Base-by-base conservation (phyloP, 352 stramenopile species). In the Pythium rhizo-oryzae region DNA sequence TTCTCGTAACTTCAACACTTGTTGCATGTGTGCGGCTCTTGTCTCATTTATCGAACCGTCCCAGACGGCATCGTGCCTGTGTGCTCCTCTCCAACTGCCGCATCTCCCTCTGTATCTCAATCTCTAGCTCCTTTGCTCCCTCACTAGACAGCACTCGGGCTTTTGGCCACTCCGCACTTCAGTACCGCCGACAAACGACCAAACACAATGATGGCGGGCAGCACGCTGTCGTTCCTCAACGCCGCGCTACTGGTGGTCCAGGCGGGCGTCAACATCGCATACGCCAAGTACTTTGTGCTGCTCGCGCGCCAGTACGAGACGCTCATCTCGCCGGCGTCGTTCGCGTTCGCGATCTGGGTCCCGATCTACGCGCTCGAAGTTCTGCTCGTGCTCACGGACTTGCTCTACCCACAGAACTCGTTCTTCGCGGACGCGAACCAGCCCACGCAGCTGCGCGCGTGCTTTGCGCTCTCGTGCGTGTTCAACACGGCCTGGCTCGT, bases 391-490 rank as follows among this genome's bases (percentile, higher is more conserved):
- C 30, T 74, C 39, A 84, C 85, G 3, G 84, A 94, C 54, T 62
- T 94, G n/a, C 75, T 91, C 6, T 77, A 80, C 39, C 84, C 85
- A 18, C 68, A 84, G 25, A 76, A 80, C 59, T 91, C 85, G 30
- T 80, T 94, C 50, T 94, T 90, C 60, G 82, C 79, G 9, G 81
- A 94, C 44, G 81, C 85, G 41, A 89, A 76, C 54, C 81, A 90
- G 51, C 85, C 85, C 9, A 73, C 53, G 33, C 84, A 90, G 33
- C 71, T 94, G 52, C 84, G 85, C 16, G 56, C 73, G 47, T 91
- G 79, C 60, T 94, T 94, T 50, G 81, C 81, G 4, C 35, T 84
- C 8, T 82, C 85, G 7, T 94, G 82, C 56, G 65, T 92, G 16
- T 72, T 85, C 43, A 92, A 94, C 71, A 81, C 75, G 21, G 70